Evolutionary conservation across 2,329 filamentous ascomycete genomes (phyloP).

Genomic region (Fonsecaea pugnacius): DNA sequence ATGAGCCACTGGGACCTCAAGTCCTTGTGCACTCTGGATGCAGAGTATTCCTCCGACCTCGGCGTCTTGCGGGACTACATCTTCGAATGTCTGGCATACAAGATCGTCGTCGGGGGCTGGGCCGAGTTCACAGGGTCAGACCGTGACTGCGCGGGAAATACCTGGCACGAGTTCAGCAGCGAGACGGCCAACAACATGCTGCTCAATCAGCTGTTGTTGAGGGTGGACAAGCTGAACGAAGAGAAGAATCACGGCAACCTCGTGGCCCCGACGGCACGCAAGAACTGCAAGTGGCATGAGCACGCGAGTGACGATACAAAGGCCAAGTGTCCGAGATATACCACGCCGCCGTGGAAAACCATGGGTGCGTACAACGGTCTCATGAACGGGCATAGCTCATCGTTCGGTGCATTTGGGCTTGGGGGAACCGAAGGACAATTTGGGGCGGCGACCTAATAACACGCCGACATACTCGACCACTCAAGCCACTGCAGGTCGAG

Average conservation of each 20-base stretch:
- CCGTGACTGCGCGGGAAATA: too few relatives aligned
- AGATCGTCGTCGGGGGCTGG: slow-evolving; percentile 15
- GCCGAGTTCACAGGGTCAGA: neutral
- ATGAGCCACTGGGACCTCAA: neutral
- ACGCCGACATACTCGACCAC: too few relatives aligned
- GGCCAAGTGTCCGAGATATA: slow-evolving; percentile 8
- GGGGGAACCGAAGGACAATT: neutral
- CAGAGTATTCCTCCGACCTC: neutral
- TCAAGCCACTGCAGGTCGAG: neutral
- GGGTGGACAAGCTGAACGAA: slow-evolving; percentile 9
- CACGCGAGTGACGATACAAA: slow-evolving; percentile 10
- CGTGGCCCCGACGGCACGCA: slow-evolving; percentile 7
- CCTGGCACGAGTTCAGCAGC: neutral
- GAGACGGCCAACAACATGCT: neutral
- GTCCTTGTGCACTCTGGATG: slow-evolving; percentile 3
- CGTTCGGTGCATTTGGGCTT: neutral
- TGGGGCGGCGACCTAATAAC: neutral
- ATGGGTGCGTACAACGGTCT: neutral
- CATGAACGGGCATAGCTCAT: neutral
- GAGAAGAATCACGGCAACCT: slow-evolving; percentile 3
- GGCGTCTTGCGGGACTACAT: slow-evolving; percentile 7
- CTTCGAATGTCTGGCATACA: slow-evolving; percentile 20
- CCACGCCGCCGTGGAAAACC: neutral
- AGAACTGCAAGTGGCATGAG: slow-evolving; percentile 26
- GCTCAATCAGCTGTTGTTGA: slow-evolving; percentile 6